phyloP scores from a whole-genome alignment of 2,329 filamentous ascomycete species.

The Pyrenophora tritici-repentis region DNA sequence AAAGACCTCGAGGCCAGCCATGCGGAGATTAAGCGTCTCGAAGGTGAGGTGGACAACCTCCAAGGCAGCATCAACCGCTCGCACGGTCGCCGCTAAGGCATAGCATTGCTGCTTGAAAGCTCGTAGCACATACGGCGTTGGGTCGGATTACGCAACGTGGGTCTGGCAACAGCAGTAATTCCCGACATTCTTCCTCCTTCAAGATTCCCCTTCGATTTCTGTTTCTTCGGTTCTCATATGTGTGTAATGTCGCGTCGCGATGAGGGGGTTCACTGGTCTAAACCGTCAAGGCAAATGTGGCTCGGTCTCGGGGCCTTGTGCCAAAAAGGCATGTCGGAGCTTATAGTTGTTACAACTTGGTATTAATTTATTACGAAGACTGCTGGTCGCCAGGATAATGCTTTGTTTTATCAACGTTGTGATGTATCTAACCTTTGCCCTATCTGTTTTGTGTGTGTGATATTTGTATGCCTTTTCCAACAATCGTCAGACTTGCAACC shows the following conservation, averaged over 20 bases:
- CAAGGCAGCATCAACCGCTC: constrained; percentile 88
- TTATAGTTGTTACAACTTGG: constrained; percentile 29
- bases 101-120: not conserved
- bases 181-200: constrained; percentile 40
- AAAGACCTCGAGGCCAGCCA: constrained; percentile 99
- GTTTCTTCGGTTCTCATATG: constrained; percentile 39
- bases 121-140: not conserved
- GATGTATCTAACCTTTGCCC: not conserved
- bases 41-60: constrained; percentile 90
- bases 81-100: constrained; percentile 81
- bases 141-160: constrained; percentile 13
- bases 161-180: constrained; percentile 17
- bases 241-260: constrained; percentile 49
- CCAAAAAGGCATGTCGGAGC: constrained; percentile 21
- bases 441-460: too few species aligned
- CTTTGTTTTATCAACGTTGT: not conserved
- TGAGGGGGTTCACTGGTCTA: constrained; percentile 12
- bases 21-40: constrained; percentile 84
- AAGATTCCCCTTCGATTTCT: constrained; percentile 48
- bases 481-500: constrained; percentile 59
- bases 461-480: too few species aligned
- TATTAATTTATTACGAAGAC: constrained; percentile 38
- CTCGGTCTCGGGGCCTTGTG: constrained; percentile 17
- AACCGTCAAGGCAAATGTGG: constrained; percentile 3
- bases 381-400: constrained; percentile 24